These are phyloP conservation scores for Fusarium mundagurra DNA, from an alignment of 2,329 filamentous ascomycete genomes.

Conservation along the genomic window DNA sequence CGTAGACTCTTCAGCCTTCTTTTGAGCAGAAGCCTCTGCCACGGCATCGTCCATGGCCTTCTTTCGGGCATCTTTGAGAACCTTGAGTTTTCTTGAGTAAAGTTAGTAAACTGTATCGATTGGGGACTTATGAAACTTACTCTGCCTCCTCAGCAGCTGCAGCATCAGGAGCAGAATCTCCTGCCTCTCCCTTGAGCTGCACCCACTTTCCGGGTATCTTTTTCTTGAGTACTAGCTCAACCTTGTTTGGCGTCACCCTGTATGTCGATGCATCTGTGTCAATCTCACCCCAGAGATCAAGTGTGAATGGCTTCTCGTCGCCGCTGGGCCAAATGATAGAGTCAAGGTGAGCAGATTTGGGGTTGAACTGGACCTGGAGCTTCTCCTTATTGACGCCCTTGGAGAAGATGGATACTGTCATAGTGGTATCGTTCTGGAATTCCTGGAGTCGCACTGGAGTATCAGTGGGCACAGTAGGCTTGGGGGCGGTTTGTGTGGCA, in stretches of 20 bases:
- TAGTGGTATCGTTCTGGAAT: conserved; percentile 48
- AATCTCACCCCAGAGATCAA: conserved; percentile 72
- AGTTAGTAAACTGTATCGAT: conserved; percentile 2
- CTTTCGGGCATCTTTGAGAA: conserved; percentile 35
- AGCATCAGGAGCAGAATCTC: not conserved
- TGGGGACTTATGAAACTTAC: conserved; percentile 26
- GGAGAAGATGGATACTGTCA: conserved; percentile 55
- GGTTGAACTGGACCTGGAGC: conserved; percentile 51
- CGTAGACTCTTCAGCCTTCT: not conserved
- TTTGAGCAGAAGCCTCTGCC: not conserved
- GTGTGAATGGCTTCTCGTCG: conserved; percentile 71
- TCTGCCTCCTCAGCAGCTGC: conserved; percentile 14
- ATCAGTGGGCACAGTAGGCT: conserved; percentile 36
- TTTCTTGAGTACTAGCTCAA: conserved; percentile 81
- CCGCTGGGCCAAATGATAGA: conserved; percentile 52
- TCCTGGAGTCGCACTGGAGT: conserved; percentile 46
- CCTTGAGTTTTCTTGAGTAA: conserved; percentile 17
- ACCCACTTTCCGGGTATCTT: conserved; percentile 75
- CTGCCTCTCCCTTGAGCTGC: conserved; percentile 33
- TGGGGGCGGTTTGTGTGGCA: conserved; percentile 5
- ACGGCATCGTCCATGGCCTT: conserved; percentile 31
- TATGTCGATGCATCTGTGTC: conserved; percentile 68
- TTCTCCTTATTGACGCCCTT: conserved; percentile 54
- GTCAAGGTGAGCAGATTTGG: conserved; percentile 42
- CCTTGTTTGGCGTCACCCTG: conserved; percentile 78